Percentiles rank a stretch among this genome's conserved stretches.
Conservation (phyloP, 371 early-diverging fungal genomes). For the Nematocida sp. region DNA sequence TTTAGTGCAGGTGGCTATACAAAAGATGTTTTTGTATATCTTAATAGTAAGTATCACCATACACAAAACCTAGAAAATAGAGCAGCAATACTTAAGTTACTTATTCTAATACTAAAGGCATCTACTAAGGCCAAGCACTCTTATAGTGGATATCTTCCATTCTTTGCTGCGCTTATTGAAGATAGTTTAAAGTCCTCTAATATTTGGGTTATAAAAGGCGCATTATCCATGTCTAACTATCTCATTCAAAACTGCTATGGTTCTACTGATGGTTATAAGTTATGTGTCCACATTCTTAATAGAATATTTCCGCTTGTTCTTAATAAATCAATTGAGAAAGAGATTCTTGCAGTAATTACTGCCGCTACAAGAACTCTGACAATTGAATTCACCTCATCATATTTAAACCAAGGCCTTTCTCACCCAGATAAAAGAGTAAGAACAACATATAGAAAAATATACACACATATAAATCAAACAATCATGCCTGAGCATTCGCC, state of each 20-base stretch:
- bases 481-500: not conserved
- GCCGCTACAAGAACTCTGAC: constrained; percentile 16
- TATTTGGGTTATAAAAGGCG: not conserved
- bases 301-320: constrained; percentile 23
- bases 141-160: not conserved
- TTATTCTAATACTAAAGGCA: not conserved
- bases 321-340: not conserved
- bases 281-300: constrained; percentile 37
- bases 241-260: constrained; percentile 15
- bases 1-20: not conserved
- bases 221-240: not conserved
- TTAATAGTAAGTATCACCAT: not conserved
- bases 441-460: not conserved
- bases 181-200: not conserved
- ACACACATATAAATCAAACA: not conserved
- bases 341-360: constrained; percentile 8
- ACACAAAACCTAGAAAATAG: not conserved
- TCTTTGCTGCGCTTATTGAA: not conserved
- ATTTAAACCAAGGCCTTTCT: constrained; percentile 19
- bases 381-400: constrained; percentile 28
- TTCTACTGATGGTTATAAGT: not conserved
- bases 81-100: not conserved
- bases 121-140: not conserved
- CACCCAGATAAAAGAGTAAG: constrained; percentile 1
- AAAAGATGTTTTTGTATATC: constrained; percentile 2